Base-by-base conservation (phyloP, 1,139 yeast species). In the Arxiozyma telluris region DNA sequence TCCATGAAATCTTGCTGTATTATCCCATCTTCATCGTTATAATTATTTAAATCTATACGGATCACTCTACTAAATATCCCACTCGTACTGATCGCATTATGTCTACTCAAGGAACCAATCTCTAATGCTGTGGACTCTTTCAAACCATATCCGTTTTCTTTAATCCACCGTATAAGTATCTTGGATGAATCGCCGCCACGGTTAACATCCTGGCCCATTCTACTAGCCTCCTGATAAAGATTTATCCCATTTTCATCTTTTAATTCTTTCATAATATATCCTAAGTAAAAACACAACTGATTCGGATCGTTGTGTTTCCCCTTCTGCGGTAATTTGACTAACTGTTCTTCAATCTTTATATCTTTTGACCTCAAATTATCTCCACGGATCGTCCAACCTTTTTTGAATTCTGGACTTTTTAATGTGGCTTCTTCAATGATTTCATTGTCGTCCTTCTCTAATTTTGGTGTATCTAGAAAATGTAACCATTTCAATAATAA, bases 171-270 rank as follows among this genome's bases (percentile, higher is more conserved):
- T 3, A 87, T 75, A 48, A 89, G 70, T 56, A 80, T 73, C 61
- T 84, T 87, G 1, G 96, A 89, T 0, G 96, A 87, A 67, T 91
- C 98, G 1, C 96, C 96, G 0, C 98, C 98, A 58, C 98, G 71
- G 49, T 77, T 76, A 0, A 71, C 70, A 56, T 81, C 80, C 63
- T 91, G 98, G 0, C 98, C 98, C 51, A 83, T 81, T 0, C 87
- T 80, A 1, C 96, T 88, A 0, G 98, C 98, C n/a, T 77, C 72
- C 64, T 91, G 98, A 66, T 91, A 91, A 8, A 80, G 78, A 55
- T 80, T 76, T 2, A 88, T 67, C 0, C 96, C 96, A 1, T 95
- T 95, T 52, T 82, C 72, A 52, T 71, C 75, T 11, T 73, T 71
- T 3, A 83, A 76, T 65, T 86, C 90, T 1, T 76, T 76, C 61